Conservation (phyloP, 2,329 filamentous ascomycete genomes). For the Macrophomina pseudophaseolina region DNA sequence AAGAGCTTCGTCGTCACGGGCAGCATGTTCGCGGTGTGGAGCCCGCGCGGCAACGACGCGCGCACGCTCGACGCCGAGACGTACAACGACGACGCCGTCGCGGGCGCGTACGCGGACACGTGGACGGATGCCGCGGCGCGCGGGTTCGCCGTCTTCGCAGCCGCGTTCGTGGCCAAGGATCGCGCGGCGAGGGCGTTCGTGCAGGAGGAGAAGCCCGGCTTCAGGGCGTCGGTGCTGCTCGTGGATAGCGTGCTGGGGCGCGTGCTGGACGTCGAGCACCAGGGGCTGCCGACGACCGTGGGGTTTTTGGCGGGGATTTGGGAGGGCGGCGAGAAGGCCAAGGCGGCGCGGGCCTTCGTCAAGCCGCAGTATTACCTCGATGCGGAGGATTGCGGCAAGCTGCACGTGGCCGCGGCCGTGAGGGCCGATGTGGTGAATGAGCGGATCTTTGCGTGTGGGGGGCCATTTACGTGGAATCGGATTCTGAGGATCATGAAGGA, state of each 20-base stretch:
- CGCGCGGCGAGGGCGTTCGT: constrained; percentile 30
- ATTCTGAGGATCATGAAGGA: constrained; percentile 28
- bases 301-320: constrained; percentile 28
- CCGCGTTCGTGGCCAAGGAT: constrained; percentile 58
- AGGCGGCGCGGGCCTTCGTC: constrained; percentile 7
- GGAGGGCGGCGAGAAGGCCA: constrained; percentile 19
- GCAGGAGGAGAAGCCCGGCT: constrained; percentile 25
- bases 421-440: constrained; percentile 29
- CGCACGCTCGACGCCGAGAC: background rate
- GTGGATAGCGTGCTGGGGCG: constrained; percentile 29
- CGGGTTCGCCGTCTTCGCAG: constrained; percentile 45
- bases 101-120: background rate
- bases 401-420: constrained; percentile 31
- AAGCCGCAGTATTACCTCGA: constrained; percentile 28
- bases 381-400: constrained; percentile 28
- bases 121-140: background rate
- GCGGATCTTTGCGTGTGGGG: constrained; percentile 30
- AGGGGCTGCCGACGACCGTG: constrained; percentile 28
- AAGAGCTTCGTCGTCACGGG: constrained; percentile 20
- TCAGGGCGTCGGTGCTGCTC: constrained; percentile 29
- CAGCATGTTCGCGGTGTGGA: background rate
- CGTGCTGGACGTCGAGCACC: constrained; percentile 27
- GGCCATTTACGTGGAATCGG: constrained; percentile 28
- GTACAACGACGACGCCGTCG: background rate
- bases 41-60: background rate